phyloP scores from a whole-genome alignment of 768 basidiomycete genomes.

The Lanmaoa rubissima region DNA sequence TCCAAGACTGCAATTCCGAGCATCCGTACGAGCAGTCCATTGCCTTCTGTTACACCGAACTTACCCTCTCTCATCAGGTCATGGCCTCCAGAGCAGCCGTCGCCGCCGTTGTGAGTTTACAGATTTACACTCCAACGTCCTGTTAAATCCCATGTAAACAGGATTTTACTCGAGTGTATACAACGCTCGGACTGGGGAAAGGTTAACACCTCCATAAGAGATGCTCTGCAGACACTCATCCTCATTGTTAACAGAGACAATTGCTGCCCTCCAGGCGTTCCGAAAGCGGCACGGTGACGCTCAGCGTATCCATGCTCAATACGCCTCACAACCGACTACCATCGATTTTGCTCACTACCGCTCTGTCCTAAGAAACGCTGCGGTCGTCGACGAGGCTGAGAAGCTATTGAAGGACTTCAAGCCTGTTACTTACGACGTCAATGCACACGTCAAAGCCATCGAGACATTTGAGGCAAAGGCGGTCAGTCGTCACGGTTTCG shows the following conservation, averaged over 20 bases:
- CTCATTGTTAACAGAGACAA: slow-evolving; percentile 61
- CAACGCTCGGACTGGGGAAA: slow-evolving; percentile 81
- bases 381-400: slow-evolving; percentile 89
- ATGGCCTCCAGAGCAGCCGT: slow-evolving; percentile 75
- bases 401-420: slow-evolving; percentile 87
- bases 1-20: slow-evolving; percentile 15
- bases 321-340: slow-evolving; percentile 69
- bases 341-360: slow-evolving; percentile 94
- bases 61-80: slow-evolving; percentile 17
- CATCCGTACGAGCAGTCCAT: slow-evolving; percentile 13
- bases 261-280: slow-evolving; percentile 89
- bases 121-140: neutral
- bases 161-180: slow-evolving; percentile 85
- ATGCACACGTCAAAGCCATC: slow-evolving; percentile 88
- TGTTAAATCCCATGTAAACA: slow-evolving; percentile 31
- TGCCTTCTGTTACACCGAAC: neutral
- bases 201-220: slow-evolving; percentile 40
- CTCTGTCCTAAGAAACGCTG: slow-evolving; percentile 86
- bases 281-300: slow-evolving; percentile 94
- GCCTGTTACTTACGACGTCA: slow-evolving; percentile 91
- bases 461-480: slow-evolving; percentile 97
- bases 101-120: slow-evolving; percentile 56
- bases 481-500: slow-evolving; percentile 46
- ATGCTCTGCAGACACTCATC: slow-evolving; percentile 1
- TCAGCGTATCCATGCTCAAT: slow-evolving; percentile 64